A percentile compares a stretch with the other conserved stretches of the same genome.
phyloP scores from a whole-genome alignment of 1,139 yeast species.

The Meyerozyma sp. region DNA sequence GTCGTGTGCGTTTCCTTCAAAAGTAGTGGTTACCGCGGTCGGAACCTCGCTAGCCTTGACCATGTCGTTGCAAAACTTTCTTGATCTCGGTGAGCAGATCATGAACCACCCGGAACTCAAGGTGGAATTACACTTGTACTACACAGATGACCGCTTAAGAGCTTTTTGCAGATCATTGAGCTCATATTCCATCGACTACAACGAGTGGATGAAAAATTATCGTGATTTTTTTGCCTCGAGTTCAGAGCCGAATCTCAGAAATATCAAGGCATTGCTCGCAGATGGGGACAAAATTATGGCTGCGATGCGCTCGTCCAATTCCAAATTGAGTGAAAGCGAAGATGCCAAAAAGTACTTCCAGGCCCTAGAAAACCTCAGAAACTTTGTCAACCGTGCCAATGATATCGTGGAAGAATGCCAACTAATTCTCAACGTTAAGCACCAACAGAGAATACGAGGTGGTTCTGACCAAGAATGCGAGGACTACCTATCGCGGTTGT shows the following conservation, averaged over 20 bases:
- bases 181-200: conserved; percentile 39
- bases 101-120: conserved; percentile 16
- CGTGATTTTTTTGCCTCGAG: conserved; percentile 34
- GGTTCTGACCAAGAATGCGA: conserved; percentile 11
- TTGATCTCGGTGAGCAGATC: conserved; percentile 9
- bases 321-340: conserved; percentile 5
- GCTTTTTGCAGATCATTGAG: conserved; percentile 27
- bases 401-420: conserved; percentile 57
- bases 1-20: conserved; percentile 47
- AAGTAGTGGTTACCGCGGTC: conserved; percentile 33
- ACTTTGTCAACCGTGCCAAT: conserved; percentile 41
- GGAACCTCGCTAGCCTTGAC: background rate
- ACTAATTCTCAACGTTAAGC: conserved; percentile 42
- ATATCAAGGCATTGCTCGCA: conserved; percentile 36
- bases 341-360: conserved; percentile 9
- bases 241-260: conserved; percentile 43
- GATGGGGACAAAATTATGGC: conserved; percentile 55
- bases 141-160: conserved; percentile 49
- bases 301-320: conserved; percentile 21
- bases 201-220: conserved; percentile 48
- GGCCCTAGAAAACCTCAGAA: conserved; percentile 30
- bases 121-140: conserved; percentile 41
- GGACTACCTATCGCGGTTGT: conserved; percentile 17
- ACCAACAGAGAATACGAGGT: conserved; percentile 44
- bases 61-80: conserved; percentile 8